phyloP scores from a whole-genome alignment of 495 filamentous ascomycete species.

The Xylona heveae region DNA sequence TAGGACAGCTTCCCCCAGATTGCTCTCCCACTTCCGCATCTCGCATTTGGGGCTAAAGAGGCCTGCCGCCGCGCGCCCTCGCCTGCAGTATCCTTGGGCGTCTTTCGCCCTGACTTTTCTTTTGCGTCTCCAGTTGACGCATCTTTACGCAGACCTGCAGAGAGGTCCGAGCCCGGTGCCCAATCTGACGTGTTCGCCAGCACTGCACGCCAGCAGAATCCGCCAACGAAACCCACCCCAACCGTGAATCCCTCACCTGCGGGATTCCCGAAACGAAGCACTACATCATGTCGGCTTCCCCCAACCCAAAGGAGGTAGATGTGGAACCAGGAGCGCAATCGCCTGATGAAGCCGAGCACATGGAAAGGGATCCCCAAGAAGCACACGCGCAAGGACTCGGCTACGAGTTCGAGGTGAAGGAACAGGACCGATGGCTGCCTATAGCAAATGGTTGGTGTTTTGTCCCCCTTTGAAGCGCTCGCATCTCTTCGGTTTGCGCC shows the following conservation, averaged over 20 bases:
- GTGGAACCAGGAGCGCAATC: constrained; percentile 85
- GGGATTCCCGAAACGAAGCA: constrained; percentile 34
- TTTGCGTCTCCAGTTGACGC: too few species aligned
- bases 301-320: constrained; percentile 64
- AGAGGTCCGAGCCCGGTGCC: neutral
- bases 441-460: constrained; percentile 97
- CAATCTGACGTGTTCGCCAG: constrained; percentile 16
- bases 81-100: too few species aligned
- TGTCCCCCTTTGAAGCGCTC: constrained; percentile 19
- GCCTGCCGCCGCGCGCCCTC: too few species aligned
- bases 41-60: too few species aligned
- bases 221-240: constrained; percentile 11
- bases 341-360: constrained; percentile 59
- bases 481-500: constrained; percentile 28
- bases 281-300: constrained; percentile 87
- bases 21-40: too few species aligned
- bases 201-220: constrained; percentile 1
- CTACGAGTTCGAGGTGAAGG: constrained; percentile 98
- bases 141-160: constrained; percentile 3
- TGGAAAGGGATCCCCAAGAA: constrained; percentile 49
- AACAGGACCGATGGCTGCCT: constrained; percentile 98
- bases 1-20: too few species aligned
- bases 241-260: constrained; percentile 26
- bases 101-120: too few species aligned
- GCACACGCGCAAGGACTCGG: constrained; percentile 35